phyloP scores from a whole-genome alignment of 2,329 filamentous ascomycete species.

The Rachicladosporium sp. region DNA sequence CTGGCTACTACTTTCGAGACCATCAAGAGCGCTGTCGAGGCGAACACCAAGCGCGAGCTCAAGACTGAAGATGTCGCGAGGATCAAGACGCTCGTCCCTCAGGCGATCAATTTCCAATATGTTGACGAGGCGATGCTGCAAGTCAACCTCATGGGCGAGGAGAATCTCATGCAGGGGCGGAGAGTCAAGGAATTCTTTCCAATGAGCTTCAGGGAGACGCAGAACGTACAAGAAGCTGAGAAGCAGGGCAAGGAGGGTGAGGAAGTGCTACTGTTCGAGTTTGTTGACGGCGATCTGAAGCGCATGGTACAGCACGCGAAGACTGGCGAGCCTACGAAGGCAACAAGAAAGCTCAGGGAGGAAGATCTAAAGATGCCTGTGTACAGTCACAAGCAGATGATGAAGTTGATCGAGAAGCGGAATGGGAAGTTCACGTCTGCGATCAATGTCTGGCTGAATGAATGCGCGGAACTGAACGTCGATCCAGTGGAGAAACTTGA shows the following conservation, averaged over 20 bases:
- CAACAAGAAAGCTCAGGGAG: conserved; percentile 55
- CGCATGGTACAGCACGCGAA: conserved; percentile 60
- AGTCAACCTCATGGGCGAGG: conserved; percentile 61
- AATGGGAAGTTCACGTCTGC: conserved; percentile 73
- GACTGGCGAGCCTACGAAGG: conserved; percentile 59
- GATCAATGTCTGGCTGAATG: conserved; percentile 63
- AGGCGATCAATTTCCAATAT: conserved; percentile 70
- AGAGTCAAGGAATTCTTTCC: conserved; percentile 40
- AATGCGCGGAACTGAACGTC: conserved; percentile 49
- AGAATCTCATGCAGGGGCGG: conserved; percentile 51
- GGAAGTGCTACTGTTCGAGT: conserved; percentile 82
- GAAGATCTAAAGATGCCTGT: conserved; percentile 86
- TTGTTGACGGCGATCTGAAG: conserved; percentile 81
- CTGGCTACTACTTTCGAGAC: conserved; percentile 85
- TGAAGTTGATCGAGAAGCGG: conserved; percentile 73
- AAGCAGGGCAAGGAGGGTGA: conserved; percentile 20
- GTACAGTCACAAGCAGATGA: conserved; percentile 86
- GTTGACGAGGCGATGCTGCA: conserved; percentile 76
- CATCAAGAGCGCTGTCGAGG: conserved; percentile 72
- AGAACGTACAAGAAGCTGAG: conserved; percentile 21
- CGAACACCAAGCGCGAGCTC: conserved; percentile 61
- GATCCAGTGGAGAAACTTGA: conserved; percentile 59
- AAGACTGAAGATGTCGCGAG: conserved; percentile 68
- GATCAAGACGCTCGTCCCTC: conserved; percentile 65
- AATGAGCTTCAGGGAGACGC: conserved; percentile 23